Evolutionary conservation across 1,139 yeast species (phyloP).

Genomic region (Taiozyma sp.): DNA sequence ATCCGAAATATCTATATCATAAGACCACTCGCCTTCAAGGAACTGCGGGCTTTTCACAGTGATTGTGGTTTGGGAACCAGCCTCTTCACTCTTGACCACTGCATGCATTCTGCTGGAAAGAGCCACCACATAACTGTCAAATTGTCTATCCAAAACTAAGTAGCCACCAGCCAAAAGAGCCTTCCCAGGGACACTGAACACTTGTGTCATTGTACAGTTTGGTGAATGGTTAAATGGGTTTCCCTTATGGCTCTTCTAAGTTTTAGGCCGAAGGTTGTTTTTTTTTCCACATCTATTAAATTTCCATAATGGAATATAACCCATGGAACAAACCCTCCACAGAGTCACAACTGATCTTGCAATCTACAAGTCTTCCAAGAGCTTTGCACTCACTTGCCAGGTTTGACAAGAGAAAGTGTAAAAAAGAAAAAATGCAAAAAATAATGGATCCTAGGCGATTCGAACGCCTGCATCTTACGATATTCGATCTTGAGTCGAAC

Average conservation of each 20-base stretch:
- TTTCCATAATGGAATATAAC: too few species aligned
- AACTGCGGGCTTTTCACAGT: conserved; percentile 79
- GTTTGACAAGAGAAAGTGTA: not conserved
- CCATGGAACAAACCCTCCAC: too few species aligned
- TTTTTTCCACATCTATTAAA: not conserved
- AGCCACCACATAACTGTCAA: conserved; percentile 80
- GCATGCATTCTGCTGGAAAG: conserved; percentile 90
- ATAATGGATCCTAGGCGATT: too few species aligned
- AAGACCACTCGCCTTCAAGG: conserved; percentile 63
- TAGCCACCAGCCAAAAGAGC: conserved; percentile 95
- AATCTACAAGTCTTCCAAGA: too few species aligned
- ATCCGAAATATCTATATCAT: conserved; percentile 27
- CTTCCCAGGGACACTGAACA: conserved; percentile 91
- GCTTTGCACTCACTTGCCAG: too few species aligned
- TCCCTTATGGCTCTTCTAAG: not conserved
- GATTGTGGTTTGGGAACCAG: conserved; percentile 27
- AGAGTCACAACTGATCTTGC: too few species aligned
- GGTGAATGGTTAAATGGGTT: not conserved
- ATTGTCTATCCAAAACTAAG: conserved; percentile 74
- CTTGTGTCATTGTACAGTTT: conserved; percentile 9
- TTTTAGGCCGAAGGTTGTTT: not conserved
- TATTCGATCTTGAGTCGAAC: too few species aligned
- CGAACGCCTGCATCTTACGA: too few species aligned
- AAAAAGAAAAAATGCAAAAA: not conserved
- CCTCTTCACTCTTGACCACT: conserved; percentile 32